phyloP scores from a whole-genome alignment of 148 eudicot genomes.

The Oxyria digyna region DNA sequence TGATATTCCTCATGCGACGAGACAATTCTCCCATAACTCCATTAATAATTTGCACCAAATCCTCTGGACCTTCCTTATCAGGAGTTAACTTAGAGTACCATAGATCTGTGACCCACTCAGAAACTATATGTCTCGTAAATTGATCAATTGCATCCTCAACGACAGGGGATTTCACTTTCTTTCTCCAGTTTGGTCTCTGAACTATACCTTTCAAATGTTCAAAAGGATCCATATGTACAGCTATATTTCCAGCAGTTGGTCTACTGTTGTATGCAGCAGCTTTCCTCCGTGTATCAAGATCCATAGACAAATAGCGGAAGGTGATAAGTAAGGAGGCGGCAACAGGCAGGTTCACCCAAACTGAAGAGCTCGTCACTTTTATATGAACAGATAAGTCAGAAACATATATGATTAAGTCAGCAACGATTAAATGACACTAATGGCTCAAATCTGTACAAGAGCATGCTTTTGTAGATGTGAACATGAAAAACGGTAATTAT shows the following conservation, averaged over 20 bases:
- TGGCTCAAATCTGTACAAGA: not conserved
- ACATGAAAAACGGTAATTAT: not conserved
- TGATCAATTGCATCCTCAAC: conserved; percentile 91
- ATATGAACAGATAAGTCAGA: conserved; percentile 14
- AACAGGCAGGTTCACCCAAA: conserved; percentile 83
- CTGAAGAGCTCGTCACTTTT: conserved; percentile 93
- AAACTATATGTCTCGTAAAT: conserved; percentile 71
- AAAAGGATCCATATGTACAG: conserved; percentile 29
- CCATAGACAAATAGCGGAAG: conserved; percentile 69
- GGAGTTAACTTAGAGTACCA: conserved; percentile 90
- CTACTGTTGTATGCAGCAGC: conserved; percentile 65
- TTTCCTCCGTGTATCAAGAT: conserved; percentile 70
- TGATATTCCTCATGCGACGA: conserved; percentile 60
- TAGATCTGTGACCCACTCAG: conserved; percentile 96
- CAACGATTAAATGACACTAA: not conserved
- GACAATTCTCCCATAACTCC: conserved; percentile 84
- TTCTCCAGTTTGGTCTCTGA: conserved; percentile 68
- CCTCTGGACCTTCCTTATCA: conserved; percentile 92
- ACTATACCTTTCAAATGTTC: conserved; percentile 27
- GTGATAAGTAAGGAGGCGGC: conserved; percentile 50
- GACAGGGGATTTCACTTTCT: conserved; percentile 70
- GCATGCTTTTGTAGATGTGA: not conserved
- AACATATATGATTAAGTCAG: not conserved
- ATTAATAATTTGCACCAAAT: conserved; percentile 67
- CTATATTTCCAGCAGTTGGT: conserved; percentile 24